phyloP scores from a whole-genome alignment of 768 basidiomycete genomes.

The Kwoniella heveanensis region DNA sequence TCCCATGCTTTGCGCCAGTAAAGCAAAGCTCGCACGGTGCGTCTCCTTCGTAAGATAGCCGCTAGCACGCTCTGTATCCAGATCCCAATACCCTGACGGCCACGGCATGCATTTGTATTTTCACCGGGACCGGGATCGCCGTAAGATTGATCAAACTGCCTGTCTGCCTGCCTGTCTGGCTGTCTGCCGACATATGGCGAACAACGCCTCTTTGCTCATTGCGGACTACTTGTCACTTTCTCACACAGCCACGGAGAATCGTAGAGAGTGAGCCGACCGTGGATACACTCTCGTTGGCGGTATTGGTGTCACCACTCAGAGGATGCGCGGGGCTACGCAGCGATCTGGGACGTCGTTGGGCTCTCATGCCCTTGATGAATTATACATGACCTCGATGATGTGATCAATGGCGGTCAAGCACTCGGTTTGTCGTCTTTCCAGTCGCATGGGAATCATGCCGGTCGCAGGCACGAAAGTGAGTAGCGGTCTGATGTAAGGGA shows the following conservation, averaged over 20 bases:
- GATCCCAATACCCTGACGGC: neutral
- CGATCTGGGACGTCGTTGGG: too few species aligned
- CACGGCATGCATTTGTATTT: neutral
- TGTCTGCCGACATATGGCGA: too few species aligned
- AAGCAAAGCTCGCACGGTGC: too few species aligned
- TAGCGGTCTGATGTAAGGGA: too few species aligned
- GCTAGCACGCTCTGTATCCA: neutral
- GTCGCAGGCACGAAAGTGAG: neutral
- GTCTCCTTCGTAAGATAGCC: neutral
- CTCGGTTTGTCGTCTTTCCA: too few species aligned
- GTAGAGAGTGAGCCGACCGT: neutral
- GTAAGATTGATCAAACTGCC: neutral
- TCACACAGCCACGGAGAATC: neutral
- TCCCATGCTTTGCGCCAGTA: too few species aligned
- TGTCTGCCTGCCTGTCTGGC: neutral
- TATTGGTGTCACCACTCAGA: neutral
- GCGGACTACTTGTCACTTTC: neutral
- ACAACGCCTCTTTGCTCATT: constrained; percentile 2
- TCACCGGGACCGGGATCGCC: constrained; percentile 1
- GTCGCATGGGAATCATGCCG: neutral
- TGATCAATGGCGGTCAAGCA: neutral
- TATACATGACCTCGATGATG: too few species aligned
- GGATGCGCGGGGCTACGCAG: neutral
- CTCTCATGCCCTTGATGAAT: too few species aligned
- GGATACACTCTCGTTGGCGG: neutral